Conservation (phyloP, 2,329 filamentous ascomycete species). For the Diaporthe longicolla region DNA sequence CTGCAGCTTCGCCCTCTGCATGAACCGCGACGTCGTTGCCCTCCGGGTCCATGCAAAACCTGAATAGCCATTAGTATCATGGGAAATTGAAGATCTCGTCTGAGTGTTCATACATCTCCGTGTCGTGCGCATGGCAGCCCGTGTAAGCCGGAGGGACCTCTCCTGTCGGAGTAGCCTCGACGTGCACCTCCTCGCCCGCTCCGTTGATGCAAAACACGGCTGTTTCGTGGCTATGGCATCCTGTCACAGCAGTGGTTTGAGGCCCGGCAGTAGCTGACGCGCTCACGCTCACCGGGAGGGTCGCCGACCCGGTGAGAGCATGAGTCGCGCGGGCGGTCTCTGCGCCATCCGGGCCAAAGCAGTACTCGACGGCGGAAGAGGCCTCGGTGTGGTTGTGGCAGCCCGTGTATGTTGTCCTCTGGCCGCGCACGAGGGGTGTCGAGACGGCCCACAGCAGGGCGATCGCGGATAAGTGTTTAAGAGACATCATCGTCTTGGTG, state of each 20-base stretch:
- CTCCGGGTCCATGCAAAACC: slow-evolving; percentile 72
- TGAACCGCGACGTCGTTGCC: slow-evolving; percentile 73
- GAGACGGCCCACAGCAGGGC: slow-evolving; percentile 10
- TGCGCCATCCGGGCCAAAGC: slow-evolving; percentile 19
- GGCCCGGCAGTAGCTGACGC: slow-evolving; percentile 14
- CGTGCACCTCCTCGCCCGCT: slow-evolving; percentile 26
- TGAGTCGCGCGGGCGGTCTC: slow-evolving; percentile 20
- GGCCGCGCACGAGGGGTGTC: slow-evolving; percentile 20
- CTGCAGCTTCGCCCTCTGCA: slow-evolving; percentile 50
- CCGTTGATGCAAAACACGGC: slow-evolving; percentile 31
- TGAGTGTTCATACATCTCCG: slow-evolving; percentile 64
- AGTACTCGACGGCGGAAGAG: not conserved
- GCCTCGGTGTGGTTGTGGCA: slow-evolving; percentile 63
- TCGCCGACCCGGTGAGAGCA: not conserved
- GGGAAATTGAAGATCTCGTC: not conserved
- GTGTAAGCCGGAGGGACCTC: slow-evolving; percentile 73
- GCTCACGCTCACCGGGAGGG: slow-evolving; percentile 27
- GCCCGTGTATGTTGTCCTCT: slow-evolving; percentile 50
- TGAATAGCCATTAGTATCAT: slow-evolving; percentile 48
- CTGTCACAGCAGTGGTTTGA: slow-evolving; percentile 29
- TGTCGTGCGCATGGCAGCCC: slow-evolving; percentile 74
- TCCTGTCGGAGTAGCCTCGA: slow-evolving; percentile 66
- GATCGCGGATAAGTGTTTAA: not conserved
- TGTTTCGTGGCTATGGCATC: slow-evolving; percentile 30
- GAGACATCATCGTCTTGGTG: slow-evolving; percentile 12